phyloP scores from a whole-genome alignment of 768 basidiomycete species.

The Cyathus striatus region DNA sequence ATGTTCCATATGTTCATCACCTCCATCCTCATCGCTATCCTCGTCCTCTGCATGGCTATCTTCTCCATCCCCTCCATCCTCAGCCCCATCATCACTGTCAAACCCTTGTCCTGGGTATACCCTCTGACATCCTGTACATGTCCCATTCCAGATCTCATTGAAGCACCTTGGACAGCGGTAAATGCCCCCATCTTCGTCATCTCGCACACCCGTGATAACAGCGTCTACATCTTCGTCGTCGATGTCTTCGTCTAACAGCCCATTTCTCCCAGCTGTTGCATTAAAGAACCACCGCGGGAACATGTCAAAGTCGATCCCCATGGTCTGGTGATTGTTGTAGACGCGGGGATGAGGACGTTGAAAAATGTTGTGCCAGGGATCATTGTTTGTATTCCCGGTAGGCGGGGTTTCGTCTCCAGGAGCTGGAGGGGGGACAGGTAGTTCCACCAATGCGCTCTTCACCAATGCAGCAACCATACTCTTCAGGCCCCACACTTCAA shows the following conservation, averaged over 20 bases:
- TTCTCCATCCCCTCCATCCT: constrained; percentile 30
- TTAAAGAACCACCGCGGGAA: too few relatives aligned
- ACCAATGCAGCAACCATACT: constrained; percentile 49
- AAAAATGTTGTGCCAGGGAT: constrained; percentile 71
- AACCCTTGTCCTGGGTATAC: constrained; percentile 51
- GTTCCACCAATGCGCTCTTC: constrained; percentile 47
- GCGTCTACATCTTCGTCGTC: constrained; percentile 17
- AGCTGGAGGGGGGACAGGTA: constrained; percentile 17
- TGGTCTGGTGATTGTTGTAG: constrained; percentile 9
- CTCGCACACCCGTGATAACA: constrained; percentile 57
- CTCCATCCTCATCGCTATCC: neutral
- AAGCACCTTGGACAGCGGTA: constrained; percentile 71
- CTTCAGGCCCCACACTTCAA: constrained; percentile 71
- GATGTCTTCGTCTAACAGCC: too few relatives aligned
- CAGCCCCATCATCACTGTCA: constrained; percentile 31
- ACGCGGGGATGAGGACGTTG: constrained; percentile 13
- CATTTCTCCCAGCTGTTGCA: too few relatives aligned
- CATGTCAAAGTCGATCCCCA: too few relatives aligned
- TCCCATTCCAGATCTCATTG: constrained; percentile 72
- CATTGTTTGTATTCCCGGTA: constrained; percentile 15
- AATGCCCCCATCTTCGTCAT: constrained; percentile 73
- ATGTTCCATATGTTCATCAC: neutral
- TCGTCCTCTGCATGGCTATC: constrained; percentile 15
- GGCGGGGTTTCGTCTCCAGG: constrained; percentile 17
- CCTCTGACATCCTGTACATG: constrained; percentile 59